Evolutionary conservation across 148 eudicot genomes (phyloP).

Genomic region (Vaccinium vitisidaea): DNA sequence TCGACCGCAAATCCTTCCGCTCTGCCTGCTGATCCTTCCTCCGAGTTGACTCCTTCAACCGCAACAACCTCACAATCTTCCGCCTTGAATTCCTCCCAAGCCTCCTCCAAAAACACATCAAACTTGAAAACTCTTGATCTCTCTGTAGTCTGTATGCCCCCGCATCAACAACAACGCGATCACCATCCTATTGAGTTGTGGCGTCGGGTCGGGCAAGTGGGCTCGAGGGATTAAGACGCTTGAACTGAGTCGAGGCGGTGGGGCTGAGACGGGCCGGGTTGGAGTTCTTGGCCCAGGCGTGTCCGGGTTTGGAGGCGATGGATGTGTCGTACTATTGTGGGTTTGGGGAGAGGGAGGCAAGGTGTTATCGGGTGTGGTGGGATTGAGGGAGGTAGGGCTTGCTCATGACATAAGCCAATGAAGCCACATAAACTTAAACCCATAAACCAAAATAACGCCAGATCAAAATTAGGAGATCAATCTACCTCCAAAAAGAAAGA

Average conservation of each 20-base stretch:
- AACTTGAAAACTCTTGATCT: conserved; percentile 50
- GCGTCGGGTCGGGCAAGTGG: conserved; percentile 16
- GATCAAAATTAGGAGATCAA: too few species aligned
- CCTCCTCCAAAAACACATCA: conserved; percentile 37
- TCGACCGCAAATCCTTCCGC: conserved; percentile 56
- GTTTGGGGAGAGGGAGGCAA: conserved; percentile 63
- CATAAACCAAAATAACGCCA: too few species aligned
- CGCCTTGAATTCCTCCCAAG: conserved; percentile 41
- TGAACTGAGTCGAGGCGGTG: conserved; percentile 26
- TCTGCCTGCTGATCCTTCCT: conserved; percentile 43
- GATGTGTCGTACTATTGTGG: conserved; percentile 51
- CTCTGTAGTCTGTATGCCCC: conserved; percentile 57
- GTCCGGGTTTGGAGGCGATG: conserved; percentile 26
- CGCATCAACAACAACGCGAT: conserved; percentile 42
- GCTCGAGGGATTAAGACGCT: conserved; percentile 31
- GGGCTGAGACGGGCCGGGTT: conserved; percentile 33
- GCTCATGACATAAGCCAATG: too few species aligned
- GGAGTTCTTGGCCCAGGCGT: conserved; percentile 31
- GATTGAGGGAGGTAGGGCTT: too few species aligned
- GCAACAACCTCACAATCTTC: conserved; percentile 51
- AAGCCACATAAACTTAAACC: too few species aligned
- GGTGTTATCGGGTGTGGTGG: too few species aligned
- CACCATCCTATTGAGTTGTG: conserved; percentile 12
- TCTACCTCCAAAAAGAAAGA: too few species aligned
- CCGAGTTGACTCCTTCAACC: conserved; percentile 46